A percentile compares a stretch with the other conserved stretches of the same genome.
phyloP scores from a whole-genome alignment of 2,329 filamentous ascomycete genomes.

The Epichloe festucae region DNA sequence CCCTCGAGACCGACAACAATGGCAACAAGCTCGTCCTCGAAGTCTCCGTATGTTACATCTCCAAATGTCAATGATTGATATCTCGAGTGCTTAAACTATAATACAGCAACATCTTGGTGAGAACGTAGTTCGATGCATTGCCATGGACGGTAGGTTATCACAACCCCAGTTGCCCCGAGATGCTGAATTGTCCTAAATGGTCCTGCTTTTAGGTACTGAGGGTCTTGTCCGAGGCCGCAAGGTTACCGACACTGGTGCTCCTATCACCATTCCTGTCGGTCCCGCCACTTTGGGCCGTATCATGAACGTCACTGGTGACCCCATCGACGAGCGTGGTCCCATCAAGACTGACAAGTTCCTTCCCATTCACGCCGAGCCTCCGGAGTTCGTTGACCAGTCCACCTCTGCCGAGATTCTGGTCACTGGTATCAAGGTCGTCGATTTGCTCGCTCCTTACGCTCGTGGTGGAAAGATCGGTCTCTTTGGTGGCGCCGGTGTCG shows the following conservation, averaged over 20 bases:
- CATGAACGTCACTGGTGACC: conserved; percentile 99
- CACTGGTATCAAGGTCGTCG: conserved; percentile 99
- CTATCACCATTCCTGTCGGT: conserved; percentile 95
- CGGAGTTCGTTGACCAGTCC: conserved; percentile 87
- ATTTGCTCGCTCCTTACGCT: conserved; percentile 95
- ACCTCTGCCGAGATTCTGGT: conserved; percentile 92
- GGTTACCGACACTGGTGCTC: conserved; percentile 77
- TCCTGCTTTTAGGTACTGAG: conserved; percentile 64
- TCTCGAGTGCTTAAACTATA: conserved; percentile 10
- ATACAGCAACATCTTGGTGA: conserved; percentile 95
- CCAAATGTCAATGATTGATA: neutral
- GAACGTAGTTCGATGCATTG: conserved; percentile 98
- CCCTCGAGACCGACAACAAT: conserved; percentile 81
- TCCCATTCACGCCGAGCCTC: conserved; percentile 91
- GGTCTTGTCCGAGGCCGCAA: conserved; percentile 90
- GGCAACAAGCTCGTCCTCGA: conserved; percentile 92
- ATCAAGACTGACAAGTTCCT: conserved; percentile 83
- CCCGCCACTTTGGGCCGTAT: conserved; percentile 91
- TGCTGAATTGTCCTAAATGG: conserved; percentile 3
- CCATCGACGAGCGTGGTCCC: conserved; percentile 97
- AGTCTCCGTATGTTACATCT: conserved; percentile 61
- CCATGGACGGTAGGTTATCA: conserved; percentile 82
- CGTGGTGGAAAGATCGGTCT: conserved; percentile 99
- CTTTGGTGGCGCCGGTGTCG: conserved; percentile 99
- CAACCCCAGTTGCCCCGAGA: neutral